Evolutionary conservation across 1,284 basidiomycete species (phyloP), one percentile per base, ranked within the genome.

Genomic region (Puccinia coronata): DNA sequence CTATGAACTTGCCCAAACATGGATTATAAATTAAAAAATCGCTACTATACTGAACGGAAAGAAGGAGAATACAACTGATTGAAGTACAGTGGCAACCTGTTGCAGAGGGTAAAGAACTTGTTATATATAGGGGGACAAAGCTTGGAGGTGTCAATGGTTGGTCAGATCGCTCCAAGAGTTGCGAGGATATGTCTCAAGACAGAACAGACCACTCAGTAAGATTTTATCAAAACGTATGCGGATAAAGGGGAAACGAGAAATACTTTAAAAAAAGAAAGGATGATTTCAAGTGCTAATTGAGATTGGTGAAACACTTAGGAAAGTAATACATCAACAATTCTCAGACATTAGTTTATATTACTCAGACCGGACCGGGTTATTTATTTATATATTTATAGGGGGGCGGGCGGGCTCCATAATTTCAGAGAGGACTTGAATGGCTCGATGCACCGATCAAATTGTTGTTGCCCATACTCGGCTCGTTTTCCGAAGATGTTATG

Each of bases 51-150:
- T 63, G n/a, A 63, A 39, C 28, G 34, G 34, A 34, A 6, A 63
- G 34, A 63, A 63, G 25, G 8, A 63, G 41, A 67, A 67, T 67
- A 67, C 41, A 41, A 67, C 63, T 41, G 43, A 16, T 67, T 67
- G 41, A 43, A 41, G 23, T 67, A 67, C 63, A 67, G 63, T 67
- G 63, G 63, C 63, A 67, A 67, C 63, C 63, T 34, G 63, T 67
- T 67, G 63, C 34, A 67, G 41, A 43, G 36, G 63, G 20, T 41
- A 20, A 67, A 23, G 41, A 16, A 9, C 12, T 41, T 11, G 41
- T 28, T 59, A 59, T 57, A 28, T 28, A n/a, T 5, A 57, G 55
- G 4, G 28, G 28, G 28, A n/a, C 12, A 65, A 39, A 65, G 25
- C 1, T 39, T 3, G 20, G 5, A 39, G 9, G 39, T 20, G 39